Percentiles rank a stretch among this genome's conserved stretches.
phyloP scores from a whole-genome alignment of 148 eudicot species.

The Rhododendron ferrugineum region DNA sequence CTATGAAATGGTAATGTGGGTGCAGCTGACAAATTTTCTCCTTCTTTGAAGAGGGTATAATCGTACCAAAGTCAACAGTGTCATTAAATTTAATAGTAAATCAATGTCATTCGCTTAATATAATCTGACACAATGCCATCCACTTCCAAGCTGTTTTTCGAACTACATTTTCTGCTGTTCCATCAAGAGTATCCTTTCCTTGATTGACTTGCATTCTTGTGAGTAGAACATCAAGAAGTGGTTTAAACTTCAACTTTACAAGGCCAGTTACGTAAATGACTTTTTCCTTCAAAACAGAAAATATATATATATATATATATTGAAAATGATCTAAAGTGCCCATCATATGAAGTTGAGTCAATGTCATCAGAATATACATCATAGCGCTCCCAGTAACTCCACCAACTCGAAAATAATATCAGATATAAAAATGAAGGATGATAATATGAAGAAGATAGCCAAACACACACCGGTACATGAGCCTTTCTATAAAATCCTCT shows the following conservation, averaged over 20 bases:
- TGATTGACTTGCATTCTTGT: not conserved
- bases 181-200: not conserved
- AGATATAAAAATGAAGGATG: not conserved
- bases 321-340: not conserved
- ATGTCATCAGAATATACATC: not conserved
- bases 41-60: not conserved
- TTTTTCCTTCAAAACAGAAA: not conserved
- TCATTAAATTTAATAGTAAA: not conserved
- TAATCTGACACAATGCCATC: not conserved
- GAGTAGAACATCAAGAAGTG: slow-evolving; percentile 2
- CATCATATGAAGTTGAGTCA: not conserved
- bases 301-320: too few relatives aligned
- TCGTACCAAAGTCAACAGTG: not conserved
- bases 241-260: not conserved
- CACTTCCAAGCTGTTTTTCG: not conserved
- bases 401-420: not conserved
- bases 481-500: slow-evolving; percentile 96
- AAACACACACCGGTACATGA: slow-evolving; percentile 75
- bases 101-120: not conserved
- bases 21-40: not conserved
- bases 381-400: not conserved
- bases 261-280: not conserved
- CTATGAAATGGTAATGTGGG: not conserved
- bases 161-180: not conserved
- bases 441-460: not conserved